Evolutionary conservation across 495 filamentous ascomycete genomes (phyloP).

Genomic region (Xylaria cubensis): DNA sequence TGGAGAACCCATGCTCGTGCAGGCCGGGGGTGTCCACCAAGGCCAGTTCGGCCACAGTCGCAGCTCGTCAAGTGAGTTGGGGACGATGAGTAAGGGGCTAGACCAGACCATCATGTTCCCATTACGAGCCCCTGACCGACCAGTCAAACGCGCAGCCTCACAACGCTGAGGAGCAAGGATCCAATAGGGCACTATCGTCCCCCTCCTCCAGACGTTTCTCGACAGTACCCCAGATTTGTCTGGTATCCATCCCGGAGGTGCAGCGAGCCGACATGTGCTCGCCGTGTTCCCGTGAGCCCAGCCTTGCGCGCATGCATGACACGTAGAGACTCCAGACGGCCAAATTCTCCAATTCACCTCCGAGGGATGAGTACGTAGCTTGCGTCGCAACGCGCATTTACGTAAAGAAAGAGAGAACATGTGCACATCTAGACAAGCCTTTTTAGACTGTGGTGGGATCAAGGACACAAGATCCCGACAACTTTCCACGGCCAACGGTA

Average conservation of each 20-base stretch:
- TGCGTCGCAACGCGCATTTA: background rate
- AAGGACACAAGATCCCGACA: background rate
- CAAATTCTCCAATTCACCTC: background rate
- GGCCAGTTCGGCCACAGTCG: background rate
- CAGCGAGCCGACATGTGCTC: constrained; percentile 19
- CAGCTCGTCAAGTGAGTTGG: constrained; percentile 18
- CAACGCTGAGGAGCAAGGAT: constrained; percentile 6
- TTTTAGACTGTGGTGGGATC: background rate
- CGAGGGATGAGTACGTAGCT: background rate
- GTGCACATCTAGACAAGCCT: background rate
- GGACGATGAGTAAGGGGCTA: background rate
- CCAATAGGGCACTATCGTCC: background rate
- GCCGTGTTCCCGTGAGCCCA: constrained; percentile 18
- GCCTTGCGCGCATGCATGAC: constrained; percentile 20
- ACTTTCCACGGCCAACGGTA: background rate
- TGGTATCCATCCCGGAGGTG: constrained; percentile 11
- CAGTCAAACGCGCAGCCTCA: constrained; percentile 21
- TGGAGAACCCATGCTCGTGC: constrained; percentile 20
- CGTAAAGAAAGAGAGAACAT: too few relatives aligned
- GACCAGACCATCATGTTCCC: constrained; percentile 14
- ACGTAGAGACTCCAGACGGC: constrained; percentile 10
- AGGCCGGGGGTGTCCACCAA: constrained; percentile 1
- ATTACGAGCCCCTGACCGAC: constrained; percentile 5
- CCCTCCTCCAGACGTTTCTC: constrained; percentile 8
- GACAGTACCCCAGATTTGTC: constrained; percentile 25